phyloP scores from a whole-genome alignment of 202 grass and related monocot genomes.

The Panicum virgatum region DNA sequence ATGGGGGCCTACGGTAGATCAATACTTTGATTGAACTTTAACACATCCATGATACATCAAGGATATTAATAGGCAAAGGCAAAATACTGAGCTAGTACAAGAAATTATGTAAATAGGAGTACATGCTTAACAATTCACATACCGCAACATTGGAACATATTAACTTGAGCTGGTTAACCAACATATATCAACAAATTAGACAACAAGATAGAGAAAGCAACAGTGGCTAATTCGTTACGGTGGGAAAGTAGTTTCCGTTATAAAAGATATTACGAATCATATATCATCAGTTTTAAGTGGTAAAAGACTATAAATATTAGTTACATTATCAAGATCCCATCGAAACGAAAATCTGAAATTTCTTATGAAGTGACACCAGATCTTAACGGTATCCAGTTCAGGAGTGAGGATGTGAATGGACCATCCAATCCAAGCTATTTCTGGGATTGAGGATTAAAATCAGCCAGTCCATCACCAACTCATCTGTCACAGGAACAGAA shows the following conservation, averaged over 20 bases:
- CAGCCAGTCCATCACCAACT: background rate
- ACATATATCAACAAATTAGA: conserved; percentile 1
- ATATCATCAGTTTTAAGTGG: background rate
- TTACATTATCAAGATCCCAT: background rate
- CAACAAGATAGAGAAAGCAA: background rate
- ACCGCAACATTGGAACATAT: background rate
- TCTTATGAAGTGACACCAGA: background rate
- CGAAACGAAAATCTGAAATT: background rate
- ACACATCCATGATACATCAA: background rate
- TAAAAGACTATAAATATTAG: background rate
- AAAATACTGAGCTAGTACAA: background rate
- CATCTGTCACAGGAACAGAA: background rate
- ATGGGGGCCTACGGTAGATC: conserved; percentile 45
- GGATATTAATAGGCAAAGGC: background rate
- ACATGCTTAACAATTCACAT: background rate
- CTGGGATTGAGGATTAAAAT: background rate
- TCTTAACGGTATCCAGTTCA: background rate
- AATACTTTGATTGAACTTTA: conserved; percentile 22
- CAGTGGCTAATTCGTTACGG: background rate
- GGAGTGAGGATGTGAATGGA: background rate
- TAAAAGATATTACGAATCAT: background rate
- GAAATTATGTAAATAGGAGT: background rate
- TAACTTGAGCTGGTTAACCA: background rate
- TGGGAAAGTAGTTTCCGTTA: background rate
- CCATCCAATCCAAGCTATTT: background rate